Evolutionary conservation across 1,284 basidiomycete species (phyloP), one percentile per base, ranked within the genome.

Genomic region (Stereum hirsutum): DNA sequence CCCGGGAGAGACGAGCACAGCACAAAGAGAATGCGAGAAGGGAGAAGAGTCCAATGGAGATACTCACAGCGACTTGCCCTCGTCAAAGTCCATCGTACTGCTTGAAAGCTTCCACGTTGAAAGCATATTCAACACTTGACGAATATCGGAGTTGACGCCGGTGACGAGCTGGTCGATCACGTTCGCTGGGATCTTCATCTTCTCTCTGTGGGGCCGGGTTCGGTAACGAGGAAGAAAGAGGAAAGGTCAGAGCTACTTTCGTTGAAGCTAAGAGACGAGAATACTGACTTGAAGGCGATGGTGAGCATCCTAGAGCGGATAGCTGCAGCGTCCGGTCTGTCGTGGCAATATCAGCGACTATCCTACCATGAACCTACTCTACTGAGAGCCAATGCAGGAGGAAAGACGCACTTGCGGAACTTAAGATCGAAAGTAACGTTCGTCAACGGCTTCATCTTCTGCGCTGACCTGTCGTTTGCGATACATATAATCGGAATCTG

Each of bases 401-500:
- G 11, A 6, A 19, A 7, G 1, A 23, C 7, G n/a, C 5, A 91
- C 88, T 85, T 80, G 47, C 69, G 72, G 68, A 93, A 97, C 1
- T 79, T 54, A 54, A 98, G 69, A 48, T 74, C 79, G 61, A 73
- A 94, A 0, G 89, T 85, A 0, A 84, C 91, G 6, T 63, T 59
- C 43, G 75, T 62, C 4, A 99, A 67, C 0, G 95, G 94, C 60
- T 89, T 96, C 65, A 99, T 78, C 66, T 99, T 99, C 49, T 80
- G 88, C 17, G 82, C 78, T 2, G 73, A 72, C 25, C 77, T 70
- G 58, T 99, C 95, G 57, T 99, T 99, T 47, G 93, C 94, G 51
- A 99, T 98, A 56, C 95, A 93, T 26, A 99, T 97, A 54, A 99
- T 92, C 0, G 96, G 96, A 41, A 98, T 82, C 86, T 93, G 50